phyloP scores from a whole-genome alignment of 2,329 filamentous ascomycete species.

The Dendrostoma leiphaemia region DNA sequence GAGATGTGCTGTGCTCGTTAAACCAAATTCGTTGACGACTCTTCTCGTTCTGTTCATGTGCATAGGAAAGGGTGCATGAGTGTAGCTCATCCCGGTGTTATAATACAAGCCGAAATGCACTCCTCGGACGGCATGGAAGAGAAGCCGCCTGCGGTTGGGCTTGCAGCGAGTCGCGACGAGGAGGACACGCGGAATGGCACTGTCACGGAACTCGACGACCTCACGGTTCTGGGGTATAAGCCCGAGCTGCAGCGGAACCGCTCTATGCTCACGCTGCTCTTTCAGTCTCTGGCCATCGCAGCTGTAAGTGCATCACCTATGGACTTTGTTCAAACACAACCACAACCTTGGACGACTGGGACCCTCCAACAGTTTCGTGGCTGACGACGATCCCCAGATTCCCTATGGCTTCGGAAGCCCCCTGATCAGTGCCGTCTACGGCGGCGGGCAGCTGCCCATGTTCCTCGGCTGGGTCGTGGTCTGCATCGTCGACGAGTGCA shows the following conservation, averaged over 20 bases:
- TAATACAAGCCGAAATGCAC: not conserved
- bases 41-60: not conserved
- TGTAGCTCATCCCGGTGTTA: too few species aligned
- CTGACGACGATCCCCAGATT: conserved; percentile 33
- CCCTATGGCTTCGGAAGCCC: conserved; percentile 48
- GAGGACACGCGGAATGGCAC: conserved; percentile 9
- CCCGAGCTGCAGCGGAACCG: conserved; percentile 57
- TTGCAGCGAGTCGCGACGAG: conserved; percentile 7
- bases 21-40: too few species aligned
- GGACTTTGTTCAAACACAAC: not conserved
- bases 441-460: conserved; percentile 49
- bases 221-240: conserved; percentile 51
- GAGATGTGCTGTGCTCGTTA: too few species aligned
- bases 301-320: conserved; percentile 32
- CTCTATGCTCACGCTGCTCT: conserved; percentile 58
- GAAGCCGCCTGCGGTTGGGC: not conserved
- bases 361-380: not conserved
- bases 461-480: conserved; percentile 57
- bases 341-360: too few species aligned
- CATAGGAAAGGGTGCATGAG: too few species aligned
- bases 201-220: conserved; percentile 27
- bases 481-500: conserved; percentile 49
- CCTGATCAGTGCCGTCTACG: conserved; percentile 35
- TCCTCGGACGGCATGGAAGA: not conserved
- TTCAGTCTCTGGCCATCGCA: conserved; percentile 60